Evolutionary conservation across 768 basidiomycete species (phyloP).

Genomic region (Amanita pseudoporphyria): DNA sequence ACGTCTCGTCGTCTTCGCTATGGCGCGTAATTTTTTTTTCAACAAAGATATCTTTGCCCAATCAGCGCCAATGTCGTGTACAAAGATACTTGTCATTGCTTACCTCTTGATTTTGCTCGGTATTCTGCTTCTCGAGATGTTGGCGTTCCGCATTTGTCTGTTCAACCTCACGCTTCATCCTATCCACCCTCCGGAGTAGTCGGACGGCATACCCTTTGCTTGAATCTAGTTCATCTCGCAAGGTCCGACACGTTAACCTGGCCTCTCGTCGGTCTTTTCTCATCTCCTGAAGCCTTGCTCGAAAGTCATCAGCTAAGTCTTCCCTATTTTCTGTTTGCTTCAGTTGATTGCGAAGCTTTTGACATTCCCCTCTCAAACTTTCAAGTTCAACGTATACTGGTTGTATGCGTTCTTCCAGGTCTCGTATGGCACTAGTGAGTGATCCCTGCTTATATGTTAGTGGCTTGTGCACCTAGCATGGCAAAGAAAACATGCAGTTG

Average conservation of each 20-base stretch:
- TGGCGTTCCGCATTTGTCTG: not conserved
- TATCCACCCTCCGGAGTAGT: not conserved
- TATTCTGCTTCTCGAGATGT: not conserved
- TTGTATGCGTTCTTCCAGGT: not conserved
- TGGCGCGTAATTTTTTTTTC: not conserved
- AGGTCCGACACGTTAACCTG: not conserved
- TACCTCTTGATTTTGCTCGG: not conserved
- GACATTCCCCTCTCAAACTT: not conserved
- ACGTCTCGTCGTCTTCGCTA: not conserved
- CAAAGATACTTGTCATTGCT: not conserved
- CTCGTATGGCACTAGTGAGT: not conserved
- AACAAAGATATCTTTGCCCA: not conserved
- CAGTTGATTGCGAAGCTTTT: not conserved
- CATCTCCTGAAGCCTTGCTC: not conserved
- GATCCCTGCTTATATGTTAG: not conserved
- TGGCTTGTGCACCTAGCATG: not conserved
- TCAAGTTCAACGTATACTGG: not conserved
- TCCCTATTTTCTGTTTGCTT: not conserved
- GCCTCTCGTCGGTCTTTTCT: not conserved
- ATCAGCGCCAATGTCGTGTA: not conserved
- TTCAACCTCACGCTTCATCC: not conserved
- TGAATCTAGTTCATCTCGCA: not conserved
- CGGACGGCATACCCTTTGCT: not conserved
- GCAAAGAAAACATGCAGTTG: too few relatives aligned
- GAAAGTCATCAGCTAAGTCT: not conserved